Evolutionary conservation across 768 basidiomycete genomes (phyloP).

Genomic region (Coprinopsis strossmayeri): DNA sequence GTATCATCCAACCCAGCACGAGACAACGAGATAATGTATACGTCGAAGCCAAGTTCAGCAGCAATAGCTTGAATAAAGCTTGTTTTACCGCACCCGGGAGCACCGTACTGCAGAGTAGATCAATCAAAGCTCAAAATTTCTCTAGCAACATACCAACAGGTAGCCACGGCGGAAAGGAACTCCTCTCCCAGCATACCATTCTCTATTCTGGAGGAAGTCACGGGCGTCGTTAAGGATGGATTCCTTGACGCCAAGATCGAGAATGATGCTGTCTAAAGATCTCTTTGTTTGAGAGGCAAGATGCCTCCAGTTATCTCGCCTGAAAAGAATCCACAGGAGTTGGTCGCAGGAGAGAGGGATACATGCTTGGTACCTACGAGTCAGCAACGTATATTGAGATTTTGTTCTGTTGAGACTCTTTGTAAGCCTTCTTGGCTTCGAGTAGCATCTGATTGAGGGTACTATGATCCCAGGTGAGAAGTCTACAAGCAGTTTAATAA

Average conservation of each 20-base stretch:
- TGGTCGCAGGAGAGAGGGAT: neutral
- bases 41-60: conserved; percentile 68
- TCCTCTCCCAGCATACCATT: no score
- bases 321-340: neutral
- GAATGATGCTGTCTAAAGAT: conserved; percentile 56
- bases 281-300: conserved; percentile 55
- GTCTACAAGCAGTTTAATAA: conserved; percentile 29
- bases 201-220: conserved; percentile 65
- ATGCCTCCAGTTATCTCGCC: conserved; percentile 42
- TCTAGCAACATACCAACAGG: no score
- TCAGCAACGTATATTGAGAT: conserved; percentile 51
- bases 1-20: conserved; percentile 60
- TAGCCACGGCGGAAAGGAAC: no score
- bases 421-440: conserved; percentile 47
- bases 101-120: conserved; percentile 70
- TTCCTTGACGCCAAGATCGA: conserved; percentile 65
- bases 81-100: conserved; percentile 74
- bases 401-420: conserved; percentile 39
- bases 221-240: conserved; percentile 58
- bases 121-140: no score
- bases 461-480: conserved; percentile 38
- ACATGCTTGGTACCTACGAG: conserved; percentile 18
- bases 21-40: conserved; percentile 68
- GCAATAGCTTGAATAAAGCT: conserved; percentile 71
- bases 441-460: conserved; percentile 45